A percentile compares a stretch with the other conserved stretches of the same genome.
These are phyloP conservation scores for Garcileccinum viscosum DNA, from an alignment of 1,284 basidiomycete species.

Conservation along the genomic window DNA sequence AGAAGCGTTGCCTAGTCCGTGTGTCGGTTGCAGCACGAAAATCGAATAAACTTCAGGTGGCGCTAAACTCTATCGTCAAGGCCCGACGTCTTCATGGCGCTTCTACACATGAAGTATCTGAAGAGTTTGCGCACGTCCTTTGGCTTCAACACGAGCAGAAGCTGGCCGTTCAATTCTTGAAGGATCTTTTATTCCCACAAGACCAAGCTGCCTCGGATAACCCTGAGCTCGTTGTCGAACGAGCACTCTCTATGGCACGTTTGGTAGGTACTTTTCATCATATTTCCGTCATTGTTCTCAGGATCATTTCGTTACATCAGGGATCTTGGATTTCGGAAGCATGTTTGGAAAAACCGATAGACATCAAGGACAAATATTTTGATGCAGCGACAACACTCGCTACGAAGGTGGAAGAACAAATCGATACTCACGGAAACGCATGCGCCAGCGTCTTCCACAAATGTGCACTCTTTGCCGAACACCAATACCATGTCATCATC, in stretches of 20 bases:
- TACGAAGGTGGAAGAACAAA: slow-evolving; percentile 30
- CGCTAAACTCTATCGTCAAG: slow-evolving; percentile 84
- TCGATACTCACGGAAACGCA: slow-evolving; percentile 32
- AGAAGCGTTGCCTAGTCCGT: slow-evolving; percentile 74
- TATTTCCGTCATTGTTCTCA: slow-evolving; percentile 3
- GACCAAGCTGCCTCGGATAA: slow-evolving; percentile 17
- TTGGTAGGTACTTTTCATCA: slow-evolving; percentile 53
- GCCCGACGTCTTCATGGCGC: slow-evolving; percentile 68
- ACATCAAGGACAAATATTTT: slow-evolving; percentile 79
- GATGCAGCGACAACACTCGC: slow-evolving; percentile 61
- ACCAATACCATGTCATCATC: slow-evolving; percentile 76
- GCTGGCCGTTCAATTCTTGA: slow-evolving; percentile 80
- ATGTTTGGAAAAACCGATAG: slow-evolving; percentile 80
- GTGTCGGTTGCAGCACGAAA: slow-evolving; percentile 80
- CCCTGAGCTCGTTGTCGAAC: slow-evolving; percentile 31
- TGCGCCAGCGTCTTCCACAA: slow-evolving; percentile 79
- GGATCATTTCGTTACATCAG: slow-evolving; percentile 45
- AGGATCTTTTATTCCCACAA: slow-evolving; percentile 47
- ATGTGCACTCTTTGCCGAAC: slow-evolving; percentile 89
- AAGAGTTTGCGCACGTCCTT: slow-evolving; percentile 89
- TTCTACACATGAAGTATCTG: slow-evolving; percentile 61
- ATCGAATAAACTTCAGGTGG: slow-evolving; percentile 77
- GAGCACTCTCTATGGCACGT: slow-evolving; percentile 62
- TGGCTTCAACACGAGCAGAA: slow-evolving; percentile 89
- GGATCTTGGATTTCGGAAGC: slow-evolving; percentile 91